phyloP scores from a whole-genome alignment of 192 early-diverging fungal species.

The Kickxella alabastrina region DNA sequence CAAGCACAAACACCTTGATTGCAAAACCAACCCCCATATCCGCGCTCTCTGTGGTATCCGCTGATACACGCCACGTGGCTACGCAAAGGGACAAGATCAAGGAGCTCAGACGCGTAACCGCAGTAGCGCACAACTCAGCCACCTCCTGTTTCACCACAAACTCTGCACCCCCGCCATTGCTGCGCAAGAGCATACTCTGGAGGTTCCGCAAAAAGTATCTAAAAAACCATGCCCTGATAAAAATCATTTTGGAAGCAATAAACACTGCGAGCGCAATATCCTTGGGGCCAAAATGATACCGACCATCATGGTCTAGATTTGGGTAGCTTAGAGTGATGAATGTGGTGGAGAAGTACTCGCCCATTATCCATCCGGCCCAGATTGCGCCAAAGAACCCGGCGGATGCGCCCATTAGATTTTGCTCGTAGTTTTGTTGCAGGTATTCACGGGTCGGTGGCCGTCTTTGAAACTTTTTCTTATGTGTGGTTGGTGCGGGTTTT shows the following conservation, averaged over 20 bases:
- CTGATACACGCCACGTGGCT: constrained; percentile 1
- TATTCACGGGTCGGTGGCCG: constrained; percentile 12
- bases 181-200: no score
- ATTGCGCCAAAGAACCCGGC: constrained; percentile 43
- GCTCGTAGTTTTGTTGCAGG: constrained; percentile 31
- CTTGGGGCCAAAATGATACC: constrained; percentile 15
- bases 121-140: background rate
- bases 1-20: constrained; percentile 11
- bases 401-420: constrained; percentile 22
- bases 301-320: constrained; percentile 3
- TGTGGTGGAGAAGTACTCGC: constrained; percentile 16
- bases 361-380: constrained; percentile 29
- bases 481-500: no score
- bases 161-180: no score
- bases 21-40: no score
- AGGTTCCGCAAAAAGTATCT: constrained; percentile 27
- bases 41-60: background rate
- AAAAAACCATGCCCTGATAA: constrained; percentile 15
- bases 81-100: no score
- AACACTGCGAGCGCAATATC: constrained; percentile 19
- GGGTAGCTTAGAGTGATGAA: constrained; percentile 13
- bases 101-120: no score
- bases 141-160: background rate
- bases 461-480: no score
- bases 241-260: constrained; percentile 21